phyloP scores from a whole-genome alignment of 208 protist genomes.

The Leishmania arabica region DNA sequence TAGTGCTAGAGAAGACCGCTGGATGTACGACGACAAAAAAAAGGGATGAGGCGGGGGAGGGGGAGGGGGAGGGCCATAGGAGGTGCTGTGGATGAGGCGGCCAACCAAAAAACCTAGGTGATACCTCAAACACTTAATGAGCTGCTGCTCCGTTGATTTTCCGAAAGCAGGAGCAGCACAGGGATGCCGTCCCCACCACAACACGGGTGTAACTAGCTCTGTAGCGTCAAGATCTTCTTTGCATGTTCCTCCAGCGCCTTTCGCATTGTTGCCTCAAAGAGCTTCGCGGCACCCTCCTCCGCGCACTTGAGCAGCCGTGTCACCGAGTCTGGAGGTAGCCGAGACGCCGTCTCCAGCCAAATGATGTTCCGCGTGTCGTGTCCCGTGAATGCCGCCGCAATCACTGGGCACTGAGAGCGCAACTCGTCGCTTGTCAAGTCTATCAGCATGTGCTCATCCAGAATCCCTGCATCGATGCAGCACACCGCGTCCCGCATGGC shows the following conservation, averaged over 20 bases:
- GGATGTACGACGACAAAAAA: neutral
- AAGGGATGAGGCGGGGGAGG: neutral
- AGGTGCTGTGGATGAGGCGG: neutral
- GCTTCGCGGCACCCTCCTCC: conserved; percentile 40
- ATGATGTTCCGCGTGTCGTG: conserved; percentile 73
- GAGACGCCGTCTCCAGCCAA: conserved; percentile 78
- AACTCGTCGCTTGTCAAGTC: conserved; percentile 83
- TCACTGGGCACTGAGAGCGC: conserved; percentile 68
- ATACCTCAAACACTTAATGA: neutral
- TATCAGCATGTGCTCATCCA: conserved; percentile 69
- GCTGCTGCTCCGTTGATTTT: neutral
- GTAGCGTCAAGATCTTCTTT: conserved; percentile 43
- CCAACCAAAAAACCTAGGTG: neutral
- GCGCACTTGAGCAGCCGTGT: conserved; percentile 55
- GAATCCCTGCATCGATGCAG: conserved; percentile 61
- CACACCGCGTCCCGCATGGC: conserved; percentile 83
- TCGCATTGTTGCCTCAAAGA: conserved; percentile 52
- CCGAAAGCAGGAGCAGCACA: neutral
- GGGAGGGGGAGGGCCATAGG: neutral
- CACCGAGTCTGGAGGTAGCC: conserved; percentile 58
- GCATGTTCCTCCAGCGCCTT: conserved; percentile 61
- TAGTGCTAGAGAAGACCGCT: neutral
- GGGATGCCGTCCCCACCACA: neutral
- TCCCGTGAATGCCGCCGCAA: conserved; percentile 64
- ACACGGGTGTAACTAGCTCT: conserved; percentile 22